Evolutionary conservation across 2,329 filamentous ascomycete species (phyloP).

Genomic region (Tolypocladium endophyticum): DNA sequence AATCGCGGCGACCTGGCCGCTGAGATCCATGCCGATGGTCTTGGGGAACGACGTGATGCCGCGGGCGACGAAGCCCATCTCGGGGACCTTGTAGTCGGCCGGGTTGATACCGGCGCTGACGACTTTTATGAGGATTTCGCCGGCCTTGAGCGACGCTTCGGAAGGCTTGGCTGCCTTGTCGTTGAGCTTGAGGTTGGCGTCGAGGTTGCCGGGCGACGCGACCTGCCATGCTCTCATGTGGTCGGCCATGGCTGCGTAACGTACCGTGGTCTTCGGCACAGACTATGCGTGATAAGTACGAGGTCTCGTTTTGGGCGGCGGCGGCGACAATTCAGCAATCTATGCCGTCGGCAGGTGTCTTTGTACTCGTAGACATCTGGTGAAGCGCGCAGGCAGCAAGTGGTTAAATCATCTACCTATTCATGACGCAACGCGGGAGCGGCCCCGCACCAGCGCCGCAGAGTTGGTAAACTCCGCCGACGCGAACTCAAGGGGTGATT

Average conservation of each 20-base stretch:
- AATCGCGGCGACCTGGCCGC: slow-evolving; percentile 32
- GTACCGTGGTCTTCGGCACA: neutral
- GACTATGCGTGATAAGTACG: neutral
- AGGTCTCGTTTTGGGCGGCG: neutral
- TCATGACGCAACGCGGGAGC: neutral
- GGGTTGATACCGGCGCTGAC: slow-evolving; percentile 34
- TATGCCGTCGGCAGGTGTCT: neutral
- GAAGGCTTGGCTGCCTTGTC: slow-evolving; percentile 3
- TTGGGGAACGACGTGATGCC: slow-evolving; percentile 23
- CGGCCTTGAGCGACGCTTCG: slow-evolving; percentile 9
- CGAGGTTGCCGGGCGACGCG: slow-evolving; percentile 13
- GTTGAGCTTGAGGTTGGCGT: slow-evolving; percentile 12
- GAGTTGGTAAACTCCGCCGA: neutral
- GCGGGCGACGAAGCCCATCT: slow-evolving; percentile 26
- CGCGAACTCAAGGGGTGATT: neutral
- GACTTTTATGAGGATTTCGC: slow-evolving; percentile 32
- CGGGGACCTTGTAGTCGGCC: slow-evolving; percentile 37
- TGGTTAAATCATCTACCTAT: neutral
- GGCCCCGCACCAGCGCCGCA: neutral
- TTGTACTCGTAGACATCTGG: neutral
- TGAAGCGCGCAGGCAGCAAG: neutral
- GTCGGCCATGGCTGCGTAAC: slow-evolving; percentile 5
- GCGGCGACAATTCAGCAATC: neutral
- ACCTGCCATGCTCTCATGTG: slow-evolving; percentile 19
- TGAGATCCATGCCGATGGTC: slow-evolving; percentile 38